A percentile compares a stretch with the other conserved stretches of the same genome.
phyloP scores from a whole-genome alignment of 495 filamentous ascomycete genomes.

The Neurospora discreta region DNA sequence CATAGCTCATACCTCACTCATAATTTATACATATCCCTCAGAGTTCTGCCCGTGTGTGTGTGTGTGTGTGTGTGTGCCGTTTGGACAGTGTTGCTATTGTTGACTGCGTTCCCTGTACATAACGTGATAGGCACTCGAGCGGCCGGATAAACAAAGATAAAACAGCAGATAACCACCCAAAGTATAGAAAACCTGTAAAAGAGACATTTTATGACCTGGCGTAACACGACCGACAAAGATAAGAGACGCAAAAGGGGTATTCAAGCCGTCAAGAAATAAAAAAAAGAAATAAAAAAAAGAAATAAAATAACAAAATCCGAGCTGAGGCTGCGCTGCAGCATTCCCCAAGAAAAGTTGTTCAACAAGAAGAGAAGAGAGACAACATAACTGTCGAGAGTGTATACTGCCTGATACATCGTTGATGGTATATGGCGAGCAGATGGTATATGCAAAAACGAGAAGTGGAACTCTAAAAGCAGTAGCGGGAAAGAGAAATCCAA shows the following conservation, averaged over 20 bases:
- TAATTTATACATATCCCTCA: neutral
- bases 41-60: neutral
- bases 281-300: too few relatives aligned
- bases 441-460: neutral
- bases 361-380: neutral
- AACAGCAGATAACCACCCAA: neutral
- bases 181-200: neutral
- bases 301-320: neutral
- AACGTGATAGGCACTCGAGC: neutral
- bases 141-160: neutral
- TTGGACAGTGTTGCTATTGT: neutral
- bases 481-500: neutral
- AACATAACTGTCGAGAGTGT: neutral
- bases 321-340: constrained; percentile 6
- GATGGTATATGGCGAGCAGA: neutral
- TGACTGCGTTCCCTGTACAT: neutral
- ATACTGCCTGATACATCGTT: neutral
- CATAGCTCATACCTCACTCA: neutral
- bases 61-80: neutral
- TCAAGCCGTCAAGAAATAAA: neutral
- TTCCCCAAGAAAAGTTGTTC: neutral
- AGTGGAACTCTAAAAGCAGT: neutral
- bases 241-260: neutral
- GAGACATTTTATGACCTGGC: neutral
- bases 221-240: neutral